Base-by-base conservation (phyloP, 2,329 filamentous ascomycete species). In the Cercospora sp. region DNA sequence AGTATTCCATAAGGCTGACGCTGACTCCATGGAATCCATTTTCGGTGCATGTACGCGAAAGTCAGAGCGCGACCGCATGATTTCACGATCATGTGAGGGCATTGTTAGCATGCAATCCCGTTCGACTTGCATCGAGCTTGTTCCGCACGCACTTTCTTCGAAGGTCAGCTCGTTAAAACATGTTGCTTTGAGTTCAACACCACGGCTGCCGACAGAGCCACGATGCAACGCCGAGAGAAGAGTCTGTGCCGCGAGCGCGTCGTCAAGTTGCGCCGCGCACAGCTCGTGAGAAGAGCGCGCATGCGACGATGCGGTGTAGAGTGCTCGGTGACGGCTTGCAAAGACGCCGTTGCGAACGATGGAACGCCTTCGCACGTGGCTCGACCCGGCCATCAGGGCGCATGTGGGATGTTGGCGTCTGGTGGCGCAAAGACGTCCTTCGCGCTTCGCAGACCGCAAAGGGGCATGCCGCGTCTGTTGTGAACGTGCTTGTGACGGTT, bases 51-150 rank as follows among this genome's bases (percentile, higher is more conserved):
- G 26, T 20, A 62, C 28, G 30, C 55, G 28, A 59, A 59, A 59
- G 55, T 59, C n/a, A 36, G 55, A 33, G 28, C 31, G 9, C 55
- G 30, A 36, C 16, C 45, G 45, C 61, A 55, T 63, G 26, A 63
- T 30, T 33, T 63, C 2, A 10, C 28, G 61, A 28, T 63, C 61
- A 63, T 63, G 61, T 63, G 61, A 63, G 45, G 30, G 10, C 12
- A 13, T 18, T 26, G n/a, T 36, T 31, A 23, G 55, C 55, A 59
- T 63, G 61, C 48, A 28, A 40, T 48, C 45, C 28, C 61, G 45
- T 55, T 55, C 20, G 61, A 55, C 45, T 48, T 63, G 61, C 48
- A 36, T 55, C 30, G 61, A 63, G 61, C 61, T 63, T 63, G 48
- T 55, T 28, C 48, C 48, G 48, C 48, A 55, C 48, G 48, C 12